Base-by-base conservation (phyloP, 768 basidiomycete genomes). In the Hydnomerulius pinastri region DNA sequence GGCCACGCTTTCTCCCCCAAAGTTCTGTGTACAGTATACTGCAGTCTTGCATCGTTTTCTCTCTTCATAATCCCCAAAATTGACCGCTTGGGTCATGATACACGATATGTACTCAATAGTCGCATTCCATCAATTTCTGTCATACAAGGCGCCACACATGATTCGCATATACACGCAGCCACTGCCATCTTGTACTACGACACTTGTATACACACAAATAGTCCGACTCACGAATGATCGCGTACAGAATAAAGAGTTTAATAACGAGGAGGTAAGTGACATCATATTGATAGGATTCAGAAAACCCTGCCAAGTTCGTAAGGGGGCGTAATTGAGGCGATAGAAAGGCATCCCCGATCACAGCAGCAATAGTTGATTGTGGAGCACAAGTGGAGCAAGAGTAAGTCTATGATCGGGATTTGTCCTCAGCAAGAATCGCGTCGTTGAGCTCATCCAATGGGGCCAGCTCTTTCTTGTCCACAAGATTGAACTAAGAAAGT, bases 391-490 rank as follows among this genome's bases (percentile, higher is more conserved):
- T 18, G 10, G 20, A 44, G 10, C 27, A 29, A 29, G 7, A 13
- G 43, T 23, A 42, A 13, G 11, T 29, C 44, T 49, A 56, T 53
- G 36, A 63, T 53, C 71, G 64, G 3, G 62, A 32, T 59, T 76
- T 79, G 60, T 80, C 79, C 61, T 82, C 82, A 0, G 78, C 77
- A 28, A 87, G 70, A 57, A 98, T 93, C 8, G 91, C 92, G 58
- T 92, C 90, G 68, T 98, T 98, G 59, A 98, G 79, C 68, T 98
- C 96, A 57, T 95, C 93, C 44, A 98, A 72, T 0, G 96, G 96
- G 10, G 90, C 91, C 7, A 98, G 78, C 64, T 98, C 96, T 71
- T 94, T 97, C 80, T 91, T 90, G 59, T 97, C 95, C n/a, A 98
- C 82, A 18, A 96, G 77, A 63, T 93, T 87, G 65, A 96, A 96